A percentile compares a stretch with the other conserved stretches of the same genome.
These are phyloP conservation scores for Straminergon stramineum DNA, from an alignment of 225 moss, liverwort and hornwort genomes.

Conservation along the genomic window DNA sequence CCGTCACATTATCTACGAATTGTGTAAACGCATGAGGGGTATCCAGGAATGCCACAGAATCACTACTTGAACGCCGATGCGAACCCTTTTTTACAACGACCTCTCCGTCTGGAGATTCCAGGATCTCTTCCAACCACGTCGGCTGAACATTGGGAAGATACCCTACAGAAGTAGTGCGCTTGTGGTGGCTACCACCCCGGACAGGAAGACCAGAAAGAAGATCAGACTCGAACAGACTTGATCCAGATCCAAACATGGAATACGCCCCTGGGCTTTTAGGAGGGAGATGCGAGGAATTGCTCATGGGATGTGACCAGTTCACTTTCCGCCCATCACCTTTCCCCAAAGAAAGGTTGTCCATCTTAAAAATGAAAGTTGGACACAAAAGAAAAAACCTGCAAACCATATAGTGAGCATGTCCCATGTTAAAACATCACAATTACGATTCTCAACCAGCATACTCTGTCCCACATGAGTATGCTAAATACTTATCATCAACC, in stretches of 20 bases:
- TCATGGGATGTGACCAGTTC: conserved; percentile 98
- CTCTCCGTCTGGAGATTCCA: conserved; percentile 72
- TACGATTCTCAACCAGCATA: not conserved
- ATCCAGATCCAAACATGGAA: conserved; percentile 50
- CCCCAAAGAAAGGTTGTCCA: conserved; percentile 28
- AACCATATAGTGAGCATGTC: not conserved
- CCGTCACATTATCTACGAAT: conserved; percentile 67
- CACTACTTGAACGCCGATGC: conserved; percentile 86
- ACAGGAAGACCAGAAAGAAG: conserved; percentile 65
- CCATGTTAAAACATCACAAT: not conserved
- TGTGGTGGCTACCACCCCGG: conserved; percentile 68
- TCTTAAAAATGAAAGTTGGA: not conserved
- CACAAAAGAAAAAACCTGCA: not conserved
- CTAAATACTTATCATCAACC: not conserved
- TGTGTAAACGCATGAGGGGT: conserved; percentile 57
- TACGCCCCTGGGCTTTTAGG: conserved; percentile 84
- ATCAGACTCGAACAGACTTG: conserved; percentile 72
- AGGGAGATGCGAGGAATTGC: conserved; percentile 76
- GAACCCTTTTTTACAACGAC: conserved; percentile 64
- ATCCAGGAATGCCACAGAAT: conserved; percentile 85
- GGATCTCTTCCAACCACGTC: conserved; percentile 83
- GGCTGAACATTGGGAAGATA: conserved; percentile 79
- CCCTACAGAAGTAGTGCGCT: conserved; percentile 86
- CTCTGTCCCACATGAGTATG: not conserved
- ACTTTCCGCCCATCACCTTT: conserved; percentile 64